These are phyloP conservation scores for Scedosporium apiospermum DNA, from an alignment of 2,329 filamentous ascomycete species.

Conservation along the genomic window DNA sequence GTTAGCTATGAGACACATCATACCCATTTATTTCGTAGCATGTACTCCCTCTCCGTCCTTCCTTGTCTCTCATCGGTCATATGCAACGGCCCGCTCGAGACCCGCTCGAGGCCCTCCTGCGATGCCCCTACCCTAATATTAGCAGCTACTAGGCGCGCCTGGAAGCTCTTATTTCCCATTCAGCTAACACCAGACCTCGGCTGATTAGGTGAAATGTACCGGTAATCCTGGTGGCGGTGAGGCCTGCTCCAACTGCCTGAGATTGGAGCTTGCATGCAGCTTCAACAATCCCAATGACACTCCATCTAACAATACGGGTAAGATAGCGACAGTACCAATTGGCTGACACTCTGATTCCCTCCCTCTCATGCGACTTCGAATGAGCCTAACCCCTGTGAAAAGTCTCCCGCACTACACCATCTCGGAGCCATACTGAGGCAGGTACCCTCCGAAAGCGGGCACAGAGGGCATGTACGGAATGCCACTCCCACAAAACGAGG, in stretches of 20 bases:
- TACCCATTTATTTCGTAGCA: too few species aligned
- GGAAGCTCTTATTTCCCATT: neutral
- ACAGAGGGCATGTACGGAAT: slow-evolving; percentile 31
- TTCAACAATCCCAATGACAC: slow-evolving; percentile 15
- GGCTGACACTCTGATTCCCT: too few species aligned
- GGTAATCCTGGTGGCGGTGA: slow-evolving; percentile 23
- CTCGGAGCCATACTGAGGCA: slow-evolving; percentile 30
- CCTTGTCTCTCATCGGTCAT: neutral
- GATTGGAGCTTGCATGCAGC: slow-evolving; percentile 26
- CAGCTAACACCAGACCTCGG: slow-evolving; percentile 3
- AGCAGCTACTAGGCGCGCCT: too few species aligned
- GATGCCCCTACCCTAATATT: too few species aligned
- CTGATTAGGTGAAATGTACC: slow-evolving; percentile 29
- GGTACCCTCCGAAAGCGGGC: slow-evolving; percentile 30
- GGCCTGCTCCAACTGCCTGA: slow-evolving; percentile 26
- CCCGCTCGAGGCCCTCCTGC: neutral
- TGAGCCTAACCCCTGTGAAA: neutral
- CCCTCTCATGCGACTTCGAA: neutral
- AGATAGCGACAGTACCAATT: neutral
- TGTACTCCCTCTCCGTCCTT: too few species aligned
- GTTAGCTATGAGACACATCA: too few species aligned
- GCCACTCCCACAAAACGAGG: slow-evolving; percentile 32
- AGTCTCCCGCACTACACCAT: slow-evolving; percentile 24
- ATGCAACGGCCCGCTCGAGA: neutral
- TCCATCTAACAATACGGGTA: slow-evolving; percentile 8